These are phyloP conservation scores for Vaccinium myrtillus DNA, from an alignment of 148 eudicot species.

Conservation along the genomic window DNA sequence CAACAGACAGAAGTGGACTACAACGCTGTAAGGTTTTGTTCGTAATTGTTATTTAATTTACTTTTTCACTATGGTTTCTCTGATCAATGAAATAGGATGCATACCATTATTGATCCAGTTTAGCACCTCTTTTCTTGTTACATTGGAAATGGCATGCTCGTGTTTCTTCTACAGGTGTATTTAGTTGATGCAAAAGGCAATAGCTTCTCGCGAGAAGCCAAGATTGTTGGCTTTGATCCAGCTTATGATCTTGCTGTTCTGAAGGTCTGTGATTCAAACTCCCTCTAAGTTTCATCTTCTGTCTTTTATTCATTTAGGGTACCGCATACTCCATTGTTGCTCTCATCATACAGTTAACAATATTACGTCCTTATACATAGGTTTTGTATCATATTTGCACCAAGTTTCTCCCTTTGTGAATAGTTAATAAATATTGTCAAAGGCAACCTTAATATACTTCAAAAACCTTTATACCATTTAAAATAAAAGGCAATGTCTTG, in stretches of 20 bases:
- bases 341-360: neutral
- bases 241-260: constrained; percentile 89
- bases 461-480: neutral
- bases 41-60: constrained; percentile 9
- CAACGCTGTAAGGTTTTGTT: constrained; percentile 88
- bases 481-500: neutral
- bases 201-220: constrained; percentile 56
- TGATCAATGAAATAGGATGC: neutral
- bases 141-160: neutral
- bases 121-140: constrained; percentile 4
- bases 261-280: constrained; percentile 46
- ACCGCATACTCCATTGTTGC: neutral
- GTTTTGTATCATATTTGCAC: neutral
- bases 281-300: neutral
- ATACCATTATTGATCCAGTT: neutral
- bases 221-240: constrained; percentile 74
- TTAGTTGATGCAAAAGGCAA: constrained; percentile 63
- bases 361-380: neutral
- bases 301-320: neutral
- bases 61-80: neutral
- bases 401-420: neutral
- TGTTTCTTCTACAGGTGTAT: constrained; percentile 42
- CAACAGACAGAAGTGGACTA: constrained; percentile 66
- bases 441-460: neutral
- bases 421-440: neutral